phyloP scores from a whole-genome alignment of 768 basidiomycete species.

The Termitomyces sp. region DNA sequence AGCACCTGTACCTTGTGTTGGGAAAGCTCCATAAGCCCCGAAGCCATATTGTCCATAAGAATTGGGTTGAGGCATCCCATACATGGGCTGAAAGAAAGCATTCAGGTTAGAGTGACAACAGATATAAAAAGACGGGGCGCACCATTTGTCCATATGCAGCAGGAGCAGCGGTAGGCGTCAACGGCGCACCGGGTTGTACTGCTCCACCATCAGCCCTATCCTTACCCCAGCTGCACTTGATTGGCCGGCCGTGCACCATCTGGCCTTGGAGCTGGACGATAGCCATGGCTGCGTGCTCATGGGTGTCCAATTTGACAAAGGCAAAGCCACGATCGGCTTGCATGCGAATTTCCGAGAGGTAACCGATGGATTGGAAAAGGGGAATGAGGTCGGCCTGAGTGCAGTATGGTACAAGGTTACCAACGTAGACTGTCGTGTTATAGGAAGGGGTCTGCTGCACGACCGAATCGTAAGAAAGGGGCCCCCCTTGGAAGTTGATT shows the following conservation, averaged over 20 bases:
- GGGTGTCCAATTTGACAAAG: constrained; percentile 97
- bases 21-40: constrained; percentile 69
- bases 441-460: constrained; percentile 90
- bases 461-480: constrained; percentile 90
- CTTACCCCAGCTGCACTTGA: constrained; percentile 99
- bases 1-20: constrained; percentile 50
- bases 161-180: constrained; percentile 60
- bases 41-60: constrained; percentile 80
- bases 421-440: constrained; percentile 97
- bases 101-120: constrained; percentile 4
- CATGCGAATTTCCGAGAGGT: constrained; percentile 98
- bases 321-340: constrained; percentile 99
- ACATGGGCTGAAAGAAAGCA: constrained; percentile 62
- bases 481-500: constrained; percentile 87
- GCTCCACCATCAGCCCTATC: constrained; percentile 77
- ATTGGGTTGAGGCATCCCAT: constrained; percentile 83
- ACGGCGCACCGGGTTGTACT: constrained; percentile 42
- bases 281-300: constrained; percentile 97
- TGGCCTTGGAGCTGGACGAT: constrained; percentile 96
- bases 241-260: constrained; percentile 94
- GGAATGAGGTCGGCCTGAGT: constrained; percentile 98
- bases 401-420: constrained; percentile 95
- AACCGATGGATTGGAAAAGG: constrained; percentile 97
- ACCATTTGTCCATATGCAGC: constrained; percentile 83
- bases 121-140: constrained; percentile 20